Conservation (phyloP, 345 rosid species). For the Ceriops decandra region DNA sequence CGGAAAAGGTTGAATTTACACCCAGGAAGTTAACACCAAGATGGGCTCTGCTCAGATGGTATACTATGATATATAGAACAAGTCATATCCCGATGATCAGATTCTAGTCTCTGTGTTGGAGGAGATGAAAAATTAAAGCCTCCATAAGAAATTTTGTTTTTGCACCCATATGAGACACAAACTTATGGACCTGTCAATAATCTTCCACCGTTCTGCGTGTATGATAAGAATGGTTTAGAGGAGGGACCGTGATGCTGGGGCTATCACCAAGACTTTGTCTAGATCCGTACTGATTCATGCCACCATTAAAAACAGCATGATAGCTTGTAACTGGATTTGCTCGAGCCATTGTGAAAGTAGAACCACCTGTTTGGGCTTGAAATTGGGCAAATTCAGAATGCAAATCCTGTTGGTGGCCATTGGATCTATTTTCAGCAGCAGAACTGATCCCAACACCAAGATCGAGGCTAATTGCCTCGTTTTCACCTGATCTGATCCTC, state of each 20-base stretch:
- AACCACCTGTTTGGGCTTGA: slow-evolving; percentile 39
- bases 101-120: slow-evolving; percentile 20
- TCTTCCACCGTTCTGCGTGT: slow-evolving; percentile 72
- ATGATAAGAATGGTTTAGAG: slow-evolving; percentile 55
- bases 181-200: slow-evolving; percentile 68
- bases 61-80: slow-evolving; percentile 10
- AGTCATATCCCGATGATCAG: slow-evolving; percentile 13
- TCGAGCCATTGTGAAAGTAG: slow-evolving; percentile 51
- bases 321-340: slow-evolving; percentile 43
- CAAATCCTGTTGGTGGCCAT: slow-evolving; percentile 37
- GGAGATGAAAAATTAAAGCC: not conserved
- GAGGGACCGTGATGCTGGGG: slow-evolving; percentile 42
- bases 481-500: slow-evolving; percentile 54
- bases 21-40: slow-evolving; percentile 14
- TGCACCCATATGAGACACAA: slow-evolving; percentile 6
- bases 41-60: slow-evolving; percentile 12
- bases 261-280: slow-evolving; percentile 52
- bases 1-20: slow-evolving; percentile 5
- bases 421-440: slow-evolving; percentile 41
- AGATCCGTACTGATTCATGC: slow-evolving; percentile 45
- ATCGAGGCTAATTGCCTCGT: slow-evolving; percentile 78
- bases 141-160: slow-evolving; percentile 18
- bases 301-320: slow-evolving; percentile 53
- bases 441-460: slow-evolving; percentile 87
- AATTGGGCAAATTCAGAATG: slow-evolving; percentile 38